These are phyloP conservation scores for Chrysoporthe cubensis DNA, from an alignment of 2,329 filamentous ascomycete genomes.

Conservation along the genomic window DNA sequence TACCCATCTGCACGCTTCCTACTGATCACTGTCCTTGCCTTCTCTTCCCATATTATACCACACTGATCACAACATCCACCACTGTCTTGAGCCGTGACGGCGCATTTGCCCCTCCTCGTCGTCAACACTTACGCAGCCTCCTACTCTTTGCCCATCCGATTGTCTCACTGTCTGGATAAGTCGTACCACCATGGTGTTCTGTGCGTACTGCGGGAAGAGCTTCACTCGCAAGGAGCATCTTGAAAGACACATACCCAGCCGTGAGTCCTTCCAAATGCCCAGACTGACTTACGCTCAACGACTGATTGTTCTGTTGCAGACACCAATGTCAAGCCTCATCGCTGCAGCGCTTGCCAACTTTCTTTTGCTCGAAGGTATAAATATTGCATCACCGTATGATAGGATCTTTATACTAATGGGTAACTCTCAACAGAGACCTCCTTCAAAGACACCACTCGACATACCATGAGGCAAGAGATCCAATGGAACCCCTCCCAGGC, in stretches of 20 bases:
- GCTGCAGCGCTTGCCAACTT: slow-evolving; percentile 53
- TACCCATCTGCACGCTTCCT: neutral
- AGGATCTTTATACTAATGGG: neutral
- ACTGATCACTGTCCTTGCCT: slow-evolving; percentile 13
- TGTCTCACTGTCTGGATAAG: slow-evolving; percentile 26
- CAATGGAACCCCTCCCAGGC: slow-evolving; percentile 49
- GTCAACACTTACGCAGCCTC: slow-evolving; percentile 12
- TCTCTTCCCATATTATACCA: slow-evolving; percentile 23
- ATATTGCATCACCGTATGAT: slow-evolving; percentile 8
- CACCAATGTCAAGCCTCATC: slow-evolving; percentile 59
- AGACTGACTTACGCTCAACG: neutral
- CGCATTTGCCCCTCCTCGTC: slow-evolving; percentile 3
- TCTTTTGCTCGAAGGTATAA: slow-evolving; percentile 53
- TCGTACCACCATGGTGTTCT: slow-evolving; percentile 47
- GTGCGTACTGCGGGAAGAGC: slow-evolving; percentile 57
- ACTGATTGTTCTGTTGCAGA: slow-evolving; percentile 41
- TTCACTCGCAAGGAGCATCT: slow-evolving; percentile 61
- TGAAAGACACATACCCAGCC: slow-evolving; percentile 58
- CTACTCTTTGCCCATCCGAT: slow-evolving; percentile 2
- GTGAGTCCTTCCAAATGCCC: slow-evolving; percentile 41
- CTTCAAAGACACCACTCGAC: slow-evolving; percentile 55
- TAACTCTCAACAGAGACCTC: slow-evolving; percentile 46
- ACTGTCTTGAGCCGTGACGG: slow-evolving; percentile 23
- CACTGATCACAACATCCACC: slow-evolving; percentile 26
- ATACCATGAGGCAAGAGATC: slow-evolving; percentile 54